A percentile compares a stretch with the other conserved stretches of the same genome.
Evolutionary conservation across 495 filamentous ascomycete species (phyloP).

Genomic region (Aspergillus saccharolyticus): DNA sequence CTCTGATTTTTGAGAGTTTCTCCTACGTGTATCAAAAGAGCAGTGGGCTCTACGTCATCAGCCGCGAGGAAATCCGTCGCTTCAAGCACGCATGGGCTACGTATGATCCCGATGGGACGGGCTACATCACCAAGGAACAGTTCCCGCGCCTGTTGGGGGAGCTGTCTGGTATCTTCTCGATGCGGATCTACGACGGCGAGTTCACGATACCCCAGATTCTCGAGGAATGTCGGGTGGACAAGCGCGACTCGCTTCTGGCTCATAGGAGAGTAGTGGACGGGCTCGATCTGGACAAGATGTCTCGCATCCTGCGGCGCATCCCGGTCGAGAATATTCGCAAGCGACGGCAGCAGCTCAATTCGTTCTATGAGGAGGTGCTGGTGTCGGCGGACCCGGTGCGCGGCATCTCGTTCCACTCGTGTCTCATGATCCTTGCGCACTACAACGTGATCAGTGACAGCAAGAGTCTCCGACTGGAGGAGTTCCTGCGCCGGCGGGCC

Average conservation of each 20-base stretch:
- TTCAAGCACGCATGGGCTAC: constrained; percentile 99
- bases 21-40: constrained; percentile 98
- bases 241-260: constrained; percentile 36
- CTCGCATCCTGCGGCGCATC: constrained; percentile 67
- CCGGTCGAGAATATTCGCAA: constrained; percentile 68
- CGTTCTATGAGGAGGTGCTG: constrained; percentile 93
- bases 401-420: constrained; percentile 86
- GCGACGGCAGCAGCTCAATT: constrained; percentile 73
- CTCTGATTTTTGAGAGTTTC: constrained; percentile 98
- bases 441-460: constrained; percentile 99
- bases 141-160: constrained; percentile 88
- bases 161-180: constrained; percentile 89
- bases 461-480: constrained; percentile 88
- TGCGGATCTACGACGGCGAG: constrained; percentile 92
- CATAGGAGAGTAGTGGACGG: constrained; percentile 56
- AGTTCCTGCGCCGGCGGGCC: constrained; percentile 87
- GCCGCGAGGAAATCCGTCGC: constrained; percentile 84
- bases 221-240: constrained; percentile 66
- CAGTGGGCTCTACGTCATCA: constrained; percentile 69
- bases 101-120: constrained; percentile 84
- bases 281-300: constrained; percentile 72
- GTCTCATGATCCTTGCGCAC: constrained; percentile 96
- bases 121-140: constrained; percentile 84
- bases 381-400: constrained; percentile 83
- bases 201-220: constrained; percentile 79